phyloP scores from a whole-genome alignment of 2,329 filamentous ascomycete species.

The Phyllosticta citrichinensis region DNA sequence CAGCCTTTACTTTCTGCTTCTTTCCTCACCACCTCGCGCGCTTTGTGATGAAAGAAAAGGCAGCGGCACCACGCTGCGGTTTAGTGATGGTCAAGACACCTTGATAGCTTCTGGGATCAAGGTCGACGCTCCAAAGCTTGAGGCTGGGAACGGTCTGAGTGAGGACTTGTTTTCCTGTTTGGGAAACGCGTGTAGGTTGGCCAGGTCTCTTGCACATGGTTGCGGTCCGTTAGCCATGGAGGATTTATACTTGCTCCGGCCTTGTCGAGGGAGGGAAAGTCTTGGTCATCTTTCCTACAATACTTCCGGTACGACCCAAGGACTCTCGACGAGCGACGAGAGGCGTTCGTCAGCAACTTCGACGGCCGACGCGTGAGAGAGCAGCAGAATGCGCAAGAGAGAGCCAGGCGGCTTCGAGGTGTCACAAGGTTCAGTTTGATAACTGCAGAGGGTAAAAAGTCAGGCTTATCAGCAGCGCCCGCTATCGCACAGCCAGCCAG shows the following conservation, averaged over 20 bases:
- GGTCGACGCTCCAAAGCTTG: neutral
- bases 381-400: neutral
- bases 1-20: too few species aligned
- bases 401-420: neutral
- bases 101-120: neutral
- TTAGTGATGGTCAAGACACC: too few species aligned
- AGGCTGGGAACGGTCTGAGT: neutral
- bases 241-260: neutral
- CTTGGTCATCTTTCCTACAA: too few species aligned
- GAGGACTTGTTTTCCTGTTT: neutral
- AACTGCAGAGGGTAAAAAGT: neutral
- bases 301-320: too few species aligned
- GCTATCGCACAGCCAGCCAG: neutral
- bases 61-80: too few species aligned
- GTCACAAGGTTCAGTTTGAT: neutral
- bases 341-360: too few species aligned
- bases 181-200: neutral
- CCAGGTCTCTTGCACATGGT: neutral
- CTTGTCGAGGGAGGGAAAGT: too few species aligned
- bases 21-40: too few species aligned
- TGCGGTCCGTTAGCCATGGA: neutral
- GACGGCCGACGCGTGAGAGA: neutral
- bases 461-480: neutral
- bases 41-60: too few species aligned
- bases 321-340: too few species aligned